Conservation (phyloP, 2,329 filamentous ascomycete genomes). For the Talaromyces sp. region DNA sequence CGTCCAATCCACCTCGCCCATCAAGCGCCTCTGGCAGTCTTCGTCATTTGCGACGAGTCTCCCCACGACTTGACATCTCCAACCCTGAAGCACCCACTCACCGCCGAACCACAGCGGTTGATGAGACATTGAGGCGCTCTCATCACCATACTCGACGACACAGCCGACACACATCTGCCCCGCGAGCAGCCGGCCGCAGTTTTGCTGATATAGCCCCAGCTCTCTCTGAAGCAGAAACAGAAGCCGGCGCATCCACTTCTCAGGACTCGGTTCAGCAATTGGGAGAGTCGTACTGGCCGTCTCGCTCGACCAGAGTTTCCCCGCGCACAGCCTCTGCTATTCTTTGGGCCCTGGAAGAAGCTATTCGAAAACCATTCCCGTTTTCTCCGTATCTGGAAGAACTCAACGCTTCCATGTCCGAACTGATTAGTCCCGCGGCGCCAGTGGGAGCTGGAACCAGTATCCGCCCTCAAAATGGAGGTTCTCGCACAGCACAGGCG, state of each 20-base stretch:
- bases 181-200: slow-evolving; percentile 12
- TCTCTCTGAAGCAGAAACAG: slow-evolving; percentile 30
- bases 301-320: slow-evolving; percentile 60
- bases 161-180: slow-evolving; percentile 21
- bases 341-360: slow-evolving; percentile 87
- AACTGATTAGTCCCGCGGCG: slow-evolving; percentile 62
- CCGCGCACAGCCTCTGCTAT: slow-evolving; percentile 83
- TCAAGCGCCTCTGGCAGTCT: slow-evolving; percentile 51
- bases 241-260: slow-evolving; percentile 27
- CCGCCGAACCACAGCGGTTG: slow-evolving; percentile 41
- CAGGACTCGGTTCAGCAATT: slow-evolving; percentile 26
- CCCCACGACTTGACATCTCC: slow-evolving; percentile 46
- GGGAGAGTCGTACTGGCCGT: slow-evolving; percentile 50
- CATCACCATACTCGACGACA: slow-evolving; percentile 27
- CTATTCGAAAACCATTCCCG: slow-evolving; percentile 71
- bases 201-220: slow-evolving; percentile 24
- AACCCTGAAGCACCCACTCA: slow-evolving; percentile 27
- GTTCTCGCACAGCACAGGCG: slow-evolving; percentile 47
- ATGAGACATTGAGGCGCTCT: slow-evolving; percentile 28
- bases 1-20: slow-evolving; percentile 41
- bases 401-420: slow-evolving; percentile 89
- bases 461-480: slow-evolving; percentile 55
- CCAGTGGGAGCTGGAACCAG: slow-evolving; percentile 44
- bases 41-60: slow-evolving; percentile 49
- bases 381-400: slow-evolving; percentile 83